Conservation (phyloP, 2,329 filamentous ascomycete species). For the Colletotrichum theobromicola region DNA sequence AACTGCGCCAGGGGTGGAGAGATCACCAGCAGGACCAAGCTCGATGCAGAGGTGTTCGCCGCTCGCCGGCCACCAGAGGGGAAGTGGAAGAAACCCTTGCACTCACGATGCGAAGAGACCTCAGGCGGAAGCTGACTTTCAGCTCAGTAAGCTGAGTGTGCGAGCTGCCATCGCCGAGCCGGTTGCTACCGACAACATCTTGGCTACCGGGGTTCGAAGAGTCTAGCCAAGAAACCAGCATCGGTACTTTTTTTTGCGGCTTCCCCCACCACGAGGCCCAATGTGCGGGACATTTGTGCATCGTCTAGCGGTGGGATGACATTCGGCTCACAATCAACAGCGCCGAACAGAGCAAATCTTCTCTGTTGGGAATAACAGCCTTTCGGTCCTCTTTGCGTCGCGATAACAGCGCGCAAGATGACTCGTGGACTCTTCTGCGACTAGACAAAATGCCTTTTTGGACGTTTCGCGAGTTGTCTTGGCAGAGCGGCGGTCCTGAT, state of each 20-base stretch:
- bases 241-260: background rate
- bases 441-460: background rate
- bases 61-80: background rate
- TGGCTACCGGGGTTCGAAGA: background rate
- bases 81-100: background rate
- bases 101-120: background rate
- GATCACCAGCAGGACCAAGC: background rate
- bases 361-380: background rate
- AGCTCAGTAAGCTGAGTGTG: background rate
- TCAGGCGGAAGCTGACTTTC: background rate
- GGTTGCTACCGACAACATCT: constrained; percentile 1
- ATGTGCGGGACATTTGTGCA: background rate
- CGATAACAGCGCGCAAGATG: background rate
- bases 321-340: background rate
- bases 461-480: background rate
- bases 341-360: background rate
- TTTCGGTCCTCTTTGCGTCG: background rate
- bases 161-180: background rate
- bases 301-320: background rate
- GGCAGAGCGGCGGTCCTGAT: background rate
- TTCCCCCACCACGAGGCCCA: background rate
- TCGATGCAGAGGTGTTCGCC: background rate
- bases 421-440: background rate
- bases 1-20: background rate
- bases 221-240: background rate